Evolutionary conservation across 768 basidiomycete genomes (phyloP), one percentile per base, ranked within the genome.

Genomic region (Cyathus striatus): DNA sequence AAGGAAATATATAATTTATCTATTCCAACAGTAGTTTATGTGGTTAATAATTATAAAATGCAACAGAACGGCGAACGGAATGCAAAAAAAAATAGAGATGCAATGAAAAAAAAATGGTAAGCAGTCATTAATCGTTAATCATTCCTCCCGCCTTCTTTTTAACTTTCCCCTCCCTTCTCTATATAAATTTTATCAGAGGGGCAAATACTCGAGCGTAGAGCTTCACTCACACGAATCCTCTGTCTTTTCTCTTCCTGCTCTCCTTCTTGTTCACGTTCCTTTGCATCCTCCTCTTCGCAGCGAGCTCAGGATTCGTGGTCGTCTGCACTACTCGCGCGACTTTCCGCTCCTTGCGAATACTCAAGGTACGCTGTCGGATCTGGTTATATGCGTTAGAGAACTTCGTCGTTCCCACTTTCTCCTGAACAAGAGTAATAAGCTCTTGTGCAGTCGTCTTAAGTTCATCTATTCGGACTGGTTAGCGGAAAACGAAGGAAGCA

Each of bases 381-480:
- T 76, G 76, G 50, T 82, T 91, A 68, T 96, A 96, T 0, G 75
- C 74, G 9, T 62, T 60, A 1, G 92, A 79, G 61, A 96, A 98
- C 51, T 76, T 79, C 6, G 86, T 86, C n/a, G 81, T 78, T 24
- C 94, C 93, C 34, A 97, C 84, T 73, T 90, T 91, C 36, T 64
- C 61, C 58, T 93, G 94, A 3, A 99, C 65, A 5, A 97, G 76
- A 43, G 93, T 91, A 48, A 90, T 86, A 18, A 97, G 66, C 61
- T 99, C 94, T 9, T 75, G 66, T 2, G 88, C 83, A 0, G 90
- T 72, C 1, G 78, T 78, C 59, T 90, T 89, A 16, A 98, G 67
- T 40, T 94, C 91, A 32, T 86, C 95, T 95, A 44, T 25, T 25
- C n/a, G n/a, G 24, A 34, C 23, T 21, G 9, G 7, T 27, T 21